A percentile compares a stretch with the other conserved stretches of the same genome.
Conservation (phyloP, 1,284 basidiomycete genomes). For the Xerocomus tenax region DNA sequence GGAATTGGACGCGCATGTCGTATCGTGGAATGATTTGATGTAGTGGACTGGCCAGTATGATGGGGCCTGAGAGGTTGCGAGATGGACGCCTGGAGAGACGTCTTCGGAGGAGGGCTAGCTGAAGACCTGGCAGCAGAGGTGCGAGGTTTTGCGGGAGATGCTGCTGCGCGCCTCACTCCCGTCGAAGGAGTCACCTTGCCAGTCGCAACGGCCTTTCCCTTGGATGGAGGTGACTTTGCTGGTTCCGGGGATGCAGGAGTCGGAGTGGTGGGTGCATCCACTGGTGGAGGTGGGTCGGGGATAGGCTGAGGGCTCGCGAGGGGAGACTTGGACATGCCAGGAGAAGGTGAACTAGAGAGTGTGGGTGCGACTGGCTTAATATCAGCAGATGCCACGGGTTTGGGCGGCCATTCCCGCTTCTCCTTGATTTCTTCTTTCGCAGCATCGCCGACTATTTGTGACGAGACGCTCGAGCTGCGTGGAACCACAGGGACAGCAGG, state of each 20-base stretch:
- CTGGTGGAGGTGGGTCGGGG: slow-evolving; percentile 8
- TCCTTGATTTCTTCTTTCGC: slow-evolving; percentile 57
- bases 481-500: slow-evolving; percentile 33
- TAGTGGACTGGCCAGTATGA: slow-evolving; percentile 44
- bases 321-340: slow-evolving; percentile 26
- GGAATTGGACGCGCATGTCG: slow-evolving; percentile 25
- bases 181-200: slow-evolving; percentile 18
- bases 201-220: slow-evolving; percentile 23
- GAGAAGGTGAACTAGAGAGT: slow-evolving; percentile 24
- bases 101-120: slow-evolving; percentile 24
- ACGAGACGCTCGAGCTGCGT: slow-evolving; percentile 55
- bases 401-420: slow-evolving; percentile 71
- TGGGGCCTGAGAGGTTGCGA: slow-evolving; percentile 44
- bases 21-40: slow-evolving; percentile 37
- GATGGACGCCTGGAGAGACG: slow-evolving; percentile 26
- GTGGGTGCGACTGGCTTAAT: slow-evolving; percentile 26
- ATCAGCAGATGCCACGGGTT: slow-evolving; percentile 29
- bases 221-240: slow-evolving; percentile 16
- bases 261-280: slow-evolving; percentile 13
- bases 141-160: slow-evolving; percentile 24
- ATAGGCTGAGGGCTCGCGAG: slow-evolving; percentile 22
- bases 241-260: slow-evolving; percentile 19
- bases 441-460: slow-evolving; percentile 55
- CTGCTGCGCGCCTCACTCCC: slow-evolving; percentile 13
- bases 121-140: slow-evolving; percentile 24